Evolutionary conservation across 106 monocot species (phyloP).

Genomic region (Dendrobium huoshanense): DNA sequence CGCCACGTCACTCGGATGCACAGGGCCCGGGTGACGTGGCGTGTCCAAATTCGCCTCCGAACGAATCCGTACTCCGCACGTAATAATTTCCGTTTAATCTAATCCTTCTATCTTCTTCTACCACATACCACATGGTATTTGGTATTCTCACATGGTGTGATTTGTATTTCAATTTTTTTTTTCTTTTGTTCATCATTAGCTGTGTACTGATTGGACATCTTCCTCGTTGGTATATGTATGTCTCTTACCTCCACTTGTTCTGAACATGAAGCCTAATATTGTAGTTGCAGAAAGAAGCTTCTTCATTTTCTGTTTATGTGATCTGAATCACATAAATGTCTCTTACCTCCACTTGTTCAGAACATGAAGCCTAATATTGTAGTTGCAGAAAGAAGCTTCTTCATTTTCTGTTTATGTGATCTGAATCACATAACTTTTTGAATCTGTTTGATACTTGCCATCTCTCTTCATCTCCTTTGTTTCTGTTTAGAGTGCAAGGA

Average conservation of each 20-base stretch:
- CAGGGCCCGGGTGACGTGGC: too few species aligned
- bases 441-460: too few species aligned
- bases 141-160: not conserved
- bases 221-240: not conserved
- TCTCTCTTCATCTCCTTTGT: too few species aligned
- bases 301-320: not conserved
- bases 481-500: too few species aligned
- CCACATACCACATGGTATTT: conserved; percentile 5
- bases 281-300: not conserved
- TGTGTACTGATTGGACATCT: not conserved
- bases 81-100: not conserved
- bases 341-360: conserved; percentile 3
- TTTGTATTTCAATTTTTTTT: not conserved
- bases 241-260: conserved; percentile 1
- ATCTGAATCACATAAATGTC: too few species aligned
- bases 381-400: not conserved
- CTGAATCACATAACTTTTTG: too few species aligned
- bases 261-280: not conserved
- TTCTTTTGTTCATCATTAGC: conserved; percentile 2
- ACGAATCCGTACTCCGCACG: too few species aligned
- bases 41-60: too few species aligned
- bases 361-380: not conserved
- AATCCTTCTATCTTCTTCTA: not conserved
- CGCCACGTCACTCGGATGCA: too few species aligned
- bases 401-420: not conserved